Evolutionary conservation across 2,329 filamentous ascomycete species (phyloP).

Genomic region (Diaporthe sp.): DNA sequence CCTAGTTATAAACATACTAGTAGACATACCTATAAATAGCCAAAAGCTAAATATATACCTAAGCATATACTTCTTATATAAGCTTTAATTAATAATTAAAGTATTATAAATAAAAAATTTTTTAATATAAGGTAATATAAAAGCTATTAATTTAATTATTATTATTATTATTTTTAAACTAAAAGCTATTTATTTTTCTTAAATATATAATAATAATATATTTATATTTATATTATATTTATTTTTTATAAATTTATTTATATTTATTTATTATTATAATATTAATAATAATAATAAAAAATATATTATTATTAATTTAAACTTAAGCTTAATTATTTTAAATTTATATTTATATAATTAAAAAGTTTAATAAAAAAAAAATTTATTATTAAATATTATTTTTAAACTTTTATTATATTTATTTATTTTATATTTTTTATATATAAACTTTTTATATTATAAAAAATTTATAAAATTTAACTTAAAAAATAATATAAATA

Average conservation of each 20-base stretch:
- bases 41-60: not conserved
- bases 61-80: not conserved
- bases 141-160: not conserved
- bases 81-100: not conserved
- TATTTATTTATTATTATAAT: not conserved
- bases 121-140: not conserved
- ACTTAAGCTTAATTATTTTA: not conserved
- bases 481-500: not conserved
- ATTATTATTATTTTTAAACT: not conserved
- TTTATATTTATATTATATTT: no score
- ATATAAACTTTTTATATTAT: not conserved
- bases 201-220: no score
- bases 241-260: no score
- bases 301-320: not conserved
- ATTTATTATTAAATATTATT: not conserved
- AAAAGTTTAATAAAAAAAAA: not conserved
- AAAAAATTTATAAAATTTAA: not conserved
- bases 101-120: not conserved
- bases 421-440: not conserved
- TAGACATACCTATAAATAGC: not conserved
- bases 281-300: no score
- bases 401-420: not conserved
- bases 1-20: not conserved
- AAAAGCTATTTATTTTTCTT: not conserved
- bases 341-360: not conserved